Evolutionary conservation across 2,329 filamentous ascomycete genomes (phyloP).

Genomic region (Leptographium procerum): DNA sequence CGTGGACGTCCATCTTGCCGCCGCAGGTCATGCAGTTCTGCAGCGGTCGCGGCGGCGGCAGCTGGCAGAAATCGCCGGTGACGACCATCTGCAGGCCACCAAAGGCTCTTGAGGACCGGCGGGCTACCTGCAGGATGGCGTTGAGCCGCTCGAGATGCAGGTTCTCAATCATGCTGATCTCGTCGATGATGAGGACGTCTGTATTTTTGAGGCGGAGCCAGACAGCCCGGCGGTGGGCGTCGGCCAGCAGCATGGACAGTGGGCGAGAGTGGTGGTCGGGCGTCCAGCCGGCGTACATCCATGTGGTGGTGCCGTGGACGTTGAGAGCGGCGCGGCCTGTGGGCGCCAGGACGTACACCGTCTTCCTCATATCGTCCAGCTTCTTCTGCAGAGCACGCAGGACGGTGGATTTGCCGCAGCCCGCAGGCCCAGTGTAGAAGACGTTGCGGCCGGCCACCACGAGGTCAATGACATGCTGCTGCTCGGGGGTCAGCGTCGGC

Average conservation of each 20-base stretch:
- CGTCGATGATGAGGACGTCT: conserved; percentile 51
- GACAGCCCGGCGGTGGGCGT: conserved; percentile 6
- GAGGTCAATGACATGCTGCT: conserved; percentile 35
- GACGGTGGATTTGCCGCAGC: conserved; percentile 47
- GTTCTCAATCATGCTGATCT: conserved; percentile 55
- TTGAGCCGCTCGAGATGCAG: conserved; percentile 40
- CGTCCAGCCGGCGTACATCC: conserved; percentile 45
- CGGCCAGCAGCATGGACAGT: conserved; percentile 20
- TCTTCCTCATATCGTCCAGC: conserved; percentile 21
- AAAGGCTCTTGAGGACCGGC: conserved; percentile 18
- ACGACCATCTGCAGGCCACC: conserved; percentile 43
- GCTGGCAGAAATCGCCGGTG: conserved; percentile 49
- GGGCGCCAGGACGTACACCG: conserved; percentile 43
- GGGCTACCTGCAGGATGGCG: conserved; percentile 29
- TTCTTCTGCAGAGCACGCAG: conserved; percentile 34
- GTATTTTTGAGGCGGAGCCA: conserved; percentile 28
- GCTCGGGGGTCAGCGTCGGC: conserved; percentile 21
- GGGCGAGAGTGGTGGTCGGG: conserved; percentile 31
- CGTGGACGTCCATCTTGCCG: conserved; percentile 16
- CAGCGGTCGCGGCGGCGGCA: conserved; percentile 49
- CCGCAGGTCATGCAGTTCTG: conserved; percentile 38
- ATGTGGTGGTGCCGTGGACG: conserved; percentile 44
- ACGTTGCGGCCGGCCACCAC: conserved; percentile 43
- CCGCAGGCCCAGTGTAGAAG: conserved; percentile 54
- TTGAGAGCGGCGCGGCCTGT: conserved; percentile 48